Evolutionary conservation across 352 stramenopile genomes (phyloP).

Genomic region (Phytophthora meadii): DNA sequence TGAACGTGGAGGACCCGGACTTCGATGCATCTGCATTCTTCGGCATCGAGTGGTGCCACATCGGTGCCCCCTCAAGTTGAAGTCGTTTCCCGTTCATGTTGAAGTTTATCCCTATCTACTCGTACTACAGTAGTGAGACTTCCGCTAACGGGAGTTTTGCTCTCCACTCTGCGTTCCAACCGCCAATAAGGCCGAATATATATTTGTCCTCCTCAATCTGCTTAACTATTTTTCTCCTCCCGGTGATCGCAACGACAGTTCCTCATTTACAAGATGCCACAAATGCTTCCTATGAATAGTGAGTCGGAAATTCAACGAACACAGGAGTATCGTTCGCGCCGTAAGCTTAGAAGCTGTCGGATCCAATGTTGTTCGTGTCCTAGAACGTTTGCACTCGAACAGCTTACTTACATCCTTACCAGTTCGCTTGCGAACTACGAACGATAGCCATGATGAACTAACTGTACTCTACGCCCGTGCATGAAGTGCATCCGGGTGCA

Average conservation of each 20-base stretch:
- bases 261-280: no score
- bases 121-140: conserved; percentile 7
- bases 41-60: conserved; percentile 48
- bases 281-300: no score
- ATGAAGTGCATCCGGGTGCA: conserved; percentile 1
- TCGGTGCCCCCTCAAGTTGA: conserved; percentile 34
- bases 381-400: neutral
- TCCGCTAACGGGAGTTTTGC: conserved; percentile 7
- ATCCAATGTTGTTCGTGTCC: neutral
- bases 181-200: conserved; percentile 23
- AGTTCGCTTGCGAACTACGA: no score
- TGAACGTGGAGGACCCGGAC: conserved; percentile 41
- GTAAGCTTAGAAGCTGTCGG: neutral
- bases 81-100: conserved; percentile 28
- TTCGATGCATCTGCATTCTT: conserved; percentile 55
- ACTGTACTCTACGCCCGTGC: neutral
- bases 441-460: neutral
- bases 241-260: no score
- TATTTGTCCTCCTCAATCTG: conserved; percentile 7
- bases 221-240: neutral
- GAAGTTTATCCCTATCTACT: conserved; percentile 8
- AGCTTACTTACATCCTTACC: neutral
- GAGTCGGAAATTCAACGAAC: neutral
- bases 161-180: conserved; percentile 17
- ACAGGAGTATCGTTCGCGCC: conserved; percentile 9